A percentile compares a stretch with the other conserved stretches of the same genome.
Evolutionary conservation across 2,329 filamentous ascomycete genomes (phyloP).

Genomic region (Penicillium sp.): DNA sequence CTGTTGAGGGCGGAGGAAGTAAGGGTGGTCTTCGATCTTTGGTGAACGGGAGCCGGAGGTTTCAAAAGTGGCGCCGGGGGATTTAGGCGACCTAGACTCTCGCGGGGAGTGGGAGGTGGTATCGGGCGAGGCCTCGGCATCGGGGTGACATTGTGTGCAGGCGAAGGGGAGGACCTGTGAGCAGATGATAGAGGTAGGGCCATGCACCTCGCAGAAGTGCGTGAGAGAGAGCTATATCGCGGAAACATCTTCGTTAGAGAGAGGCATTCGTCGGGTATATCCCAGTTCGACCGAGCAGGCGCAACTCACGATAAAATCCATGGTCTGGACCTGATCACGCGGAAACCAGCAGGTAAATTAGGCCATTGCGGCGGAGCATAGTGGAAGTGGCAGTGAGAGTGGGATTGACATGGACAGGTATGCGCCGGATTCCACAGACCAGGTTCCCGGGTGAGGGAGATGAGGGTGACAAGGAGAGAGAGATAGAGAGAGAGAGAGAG

Average conservation of each 20-base stretch:
- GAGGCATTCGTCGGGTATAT: neutral
- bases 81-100: conserved; percentile 25
- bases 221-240: conserved; percentile 62
- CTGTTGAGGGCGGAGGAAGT: conserved; percentile 52
- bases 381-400: conserved; percentile 14
- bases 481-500: conserved; percentile 13
- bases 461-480: conserved; percentile 13
- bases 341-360: conserved; percentile 34
- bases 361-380: conserved; percentile 43
- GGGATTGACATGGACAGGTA: conserved; percentile 31
- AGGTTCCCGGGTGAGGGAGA: conserved; percentile 20
- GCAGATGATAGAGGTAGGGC: conserved; percentile 66
- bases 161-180: conserved; percentile 63
- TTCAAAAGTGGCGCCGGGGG: conserved; percentile 18
- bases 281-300: neutral
- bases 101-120: conserved; percentile 37
- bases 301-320: conserved; percentile 55
- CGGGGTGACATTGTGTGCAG: conserved; percentile 59
- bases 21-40: conserved; percentile 58
- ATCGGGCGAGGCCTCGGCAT: conserved; percentile 49
- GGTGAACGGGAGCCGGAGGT: conserved; percentile 33
- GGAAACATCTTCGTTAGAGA: neutral
- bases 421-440: conserved; percentile 29
- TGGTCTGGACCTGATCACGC: conserved; percentile 36
- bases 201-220: conserved; percentile 68